phyloP scores from a whole-genome alignment of 352 stramenopile genomes.

The Pythium utonaiense region DNA sequence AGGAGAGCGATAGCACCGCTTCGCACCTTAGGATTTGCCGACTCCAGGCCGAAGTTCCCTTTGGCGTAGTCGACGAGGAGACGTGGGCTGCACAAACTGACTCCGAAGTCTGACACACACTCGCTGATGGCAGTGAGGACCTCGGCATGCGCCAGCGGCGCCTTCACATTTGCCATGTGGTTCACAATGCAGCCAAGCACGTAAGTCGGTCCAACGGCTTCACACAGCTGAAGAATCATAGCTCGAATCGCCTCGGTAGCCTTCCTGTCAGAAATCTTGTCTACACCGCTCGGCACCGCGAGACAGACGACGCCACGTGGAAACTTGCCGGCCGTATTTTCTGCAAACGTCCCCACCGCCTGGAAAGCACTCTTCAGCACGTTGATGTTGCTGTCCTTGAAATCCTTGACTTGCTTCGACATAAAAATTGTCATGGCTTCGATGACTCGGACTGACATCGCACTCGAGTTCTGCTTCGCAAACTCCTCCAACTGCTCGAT shows the following conservation, averaged over 20 bases:
- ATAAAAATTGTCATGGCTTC: conserved; percentile 77
- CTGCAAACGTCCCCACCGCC: conserved; percentile 69
- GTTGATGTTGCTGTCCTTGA: conserved; percentile 90
- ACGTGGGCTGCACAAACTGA: conserved; percentile 64
- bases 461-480: conserved; percentile 39
- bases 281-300: conserved; percentile 59
- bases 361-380: conserved; percentile 84
- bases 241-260: conserved; percentile 56
- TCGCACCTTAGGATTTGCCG: conserved; percentile 77
- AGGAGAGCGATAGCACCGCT: conserved; percentile 61
- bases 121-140: conserved; percentile 58
- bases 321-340: conserved; percentile 55
- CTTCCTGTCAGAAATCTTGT: conserved; percentile 85
- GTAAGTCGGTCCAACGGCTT: conserved; percentile 69
- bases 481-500: conserved; percentile 71
- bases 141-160: conserved; percentile 72
- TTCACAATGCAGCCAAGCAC: conserved; percentile 74
- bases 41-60: conserved; percentile 65
- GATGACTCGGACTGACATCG: conserved; percentile 60
- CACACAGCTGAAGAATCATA: conserved; percentile 78
- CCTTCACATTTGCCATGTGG: conserved; percentile 76
- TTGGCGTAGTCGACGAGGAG: conserved; percentile 77
- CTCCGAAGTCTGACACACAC: conserved; percentile 75
- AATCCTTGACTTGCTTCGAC: conserved; percentile 75
- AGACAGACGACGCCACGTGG: conserved; percentile 69